phyloP scores from a whole-genome alignment of 2,329 filamentous ascomycete genomes.

The Sporothrix brunneoviolacea region DNA sequence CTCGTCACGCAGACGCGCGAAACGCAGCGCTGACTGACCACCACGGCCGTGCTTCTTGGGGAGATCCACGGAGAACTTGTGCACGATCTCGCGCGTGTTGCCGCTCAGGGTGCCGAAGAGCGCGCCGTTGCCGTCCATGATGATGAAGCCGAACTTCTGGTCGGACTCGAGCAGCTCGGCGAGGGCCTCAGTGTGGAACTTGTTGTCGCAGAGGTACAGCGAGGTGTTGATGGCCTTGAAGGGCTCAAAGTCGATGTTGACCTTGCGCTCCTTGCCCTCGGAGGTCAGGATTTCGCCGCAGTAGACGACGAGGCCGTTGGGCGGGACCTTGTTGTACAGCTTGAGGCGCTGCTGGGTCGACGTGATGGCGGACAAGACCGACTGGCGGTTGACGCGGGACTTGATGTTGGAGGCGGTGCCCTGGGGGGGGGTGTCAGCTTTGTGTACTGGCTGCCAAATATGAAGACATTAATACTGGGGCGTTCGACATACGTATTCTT shows the following conservation, averaged over 20 bases:
- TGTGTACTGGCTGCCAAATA: conserved; percentile 19
- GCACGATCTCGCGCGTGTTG: conserved; percentile 92
- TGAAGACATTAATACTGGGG: conserved; percentile 17
- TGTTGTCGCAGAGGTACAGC: conserved; percentile 98
- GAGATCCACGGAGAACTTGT: conserved; percentile 97
- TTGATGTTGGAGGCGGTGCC: conserved; percentile 99
- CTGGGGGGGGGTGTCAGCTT: conserved; percentile 47
- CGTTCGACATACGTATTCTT: conserved; percentile 78
- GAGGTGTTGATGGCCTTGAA: conserved; percentile 99
- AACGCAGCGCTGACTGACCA: conserved; percentile 99
- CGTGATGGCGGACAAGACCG: conserved; percentile 94
- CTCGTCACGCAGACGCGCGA: conserved; percentile 97
- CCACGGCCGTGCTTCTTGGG: conserved; percentile 99
- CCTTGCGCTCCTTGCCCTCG: conserved; percentile 98
- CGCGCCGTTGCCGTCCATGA: conserved; percentile 99
- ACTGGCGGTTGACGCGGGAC: conserved; percentile 97
- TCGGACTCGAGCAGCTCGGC: conserved; percentile 97
- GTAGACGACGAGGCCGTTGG: conserved; percentile 96
- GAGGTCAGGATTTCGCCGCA: conserved; percentile 99
- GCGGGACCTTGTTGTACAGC: conserved; percentile 97
- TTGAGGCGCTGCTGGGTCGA: conserved; percentile 98
- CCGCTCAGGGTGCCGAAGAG: conserved; percentile 95
- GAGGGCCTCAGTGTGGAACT: conserved; percentile 96
- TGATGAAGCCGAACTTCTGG: conserved; percentile 98
- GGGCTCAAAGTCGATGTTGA: conserved; percentile 99